A percentile compares a stretch with the other conserved stretches of the same genome.
phyloP scores from a whole-genome alignment of 805 yeast species.

The Ogataea methylovora region DNA sequence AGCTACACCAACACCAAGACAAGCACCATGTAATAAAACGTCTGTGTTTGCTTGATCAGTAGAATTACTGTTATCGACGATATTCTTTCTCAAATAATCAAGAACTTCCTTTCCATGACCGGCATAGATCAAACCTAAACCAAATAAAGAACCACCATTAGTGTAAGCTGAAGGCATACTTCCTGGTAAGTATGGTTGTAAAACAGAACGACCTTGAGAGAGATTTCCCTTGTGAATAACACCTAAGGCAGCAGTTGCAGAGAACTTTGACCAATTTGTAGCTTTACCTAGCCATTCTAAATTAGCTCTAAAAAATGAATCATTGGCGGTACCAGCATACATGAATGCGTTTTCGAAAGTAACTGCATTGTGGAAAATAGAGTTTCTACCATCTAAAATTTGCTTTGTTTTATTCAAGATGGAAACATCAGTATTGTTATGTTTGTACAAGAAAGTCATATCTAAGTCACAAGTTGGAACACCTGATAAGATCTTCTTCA shows the following conservation, averaged over 20 bases:
- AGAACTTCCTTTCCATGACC: conserved; percentile 91
- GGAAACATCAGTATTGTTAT: conserved; percentile 79
- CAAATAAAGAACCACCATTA: conserved; percentile 93
- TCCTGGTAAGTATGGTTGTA: conserved; percentile 89
- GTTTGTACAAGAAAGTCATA: conserved; percentile 77
- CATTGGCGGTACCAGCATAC: conserved; percentile 96
- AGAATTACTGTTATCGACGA: conserved; percentile 48
- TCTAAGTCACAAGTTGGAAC: conserved; percentile 91
- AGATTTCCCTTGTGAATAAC: conserved; percentile 94
- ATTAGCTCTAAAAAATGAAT: conserved; percentile 82
- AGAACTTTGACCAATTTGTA: conserved; percentile 96
- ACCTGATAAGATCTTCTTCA: conserved; percentile 75
- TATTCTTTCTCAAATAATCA: conserved; percentile 65
- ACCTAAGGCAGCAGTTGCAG: conserved; percentile 97
- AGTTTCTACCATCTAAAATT: conserved; percentile 81
- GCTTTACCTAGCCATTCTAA: conserved; percentile 96
- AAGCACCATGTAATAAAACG: conserved; percentile 89
- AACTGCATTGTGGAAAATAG: conserved; percentile 92
- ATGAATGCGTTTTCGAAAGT: conserved; percentile 91
- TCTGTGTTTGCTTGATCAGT: conserved; percentile 52
- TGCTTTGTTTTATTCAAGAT: conserved; percentile 77
- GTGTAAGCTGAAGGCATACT: conserved; percentile 74
- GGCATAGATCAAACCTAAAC: conserved; percentile 88
- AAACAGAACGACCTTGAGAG: conserved; percentile 78
- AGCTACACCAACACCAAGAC: conserved; percentile 91